Evolutionary conservation across 768 basidiomycete species (phyloP), one percentile per base, ranked within the genome.

Genomic region (Jaapia argillacea): DNA sequence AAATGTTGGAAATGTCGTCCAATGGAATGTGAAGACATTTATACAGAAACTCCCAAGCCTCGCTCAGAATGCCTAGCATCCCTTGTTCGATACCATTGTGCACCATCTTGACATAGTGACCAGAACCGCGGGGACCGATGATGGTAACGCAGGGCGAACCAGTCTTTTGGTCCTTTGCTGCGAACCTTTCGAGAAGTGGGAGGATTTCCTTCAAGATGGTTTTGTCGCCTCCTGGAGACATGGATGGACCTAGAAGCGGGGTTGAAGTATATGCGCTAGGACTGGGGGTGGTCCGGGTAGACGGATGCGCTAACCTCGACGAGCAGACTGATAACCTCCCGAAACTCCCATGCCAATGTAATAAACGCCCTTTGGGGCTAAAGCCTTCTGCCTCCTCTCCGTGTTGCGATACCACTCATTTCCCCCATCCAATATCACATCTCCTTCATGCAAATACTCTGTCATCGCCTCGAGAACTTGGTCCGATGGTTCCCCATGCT

Each of bases 61-160:
- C 51, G 36, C 39, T 42, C 33, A 51, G 43, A 21, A 47, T 37
- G 21, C 51, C 49, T 31, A 55, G 36, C 24, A 55, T 52, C 20
- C 49, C 54, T 41, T 55, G 54, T 43, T 55, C 54, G 45, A 55
- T 55, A 10, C 54, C 54, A 42, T 55, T 55, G 44, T 55, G 54
- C 39, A 51, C 46, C 54, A 55, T 53, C 50, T 55, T 53, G 16
- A 55, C 51, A 31, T 51, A 51, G 48, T 53, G 54, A 21, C 51
- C 54, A 31, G 49, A 46, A 24, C 51, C 46, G 5, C 45, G 49
- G 7, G 51, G 51, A 4, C 54, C 51, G 7, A 55, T 20, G 26
- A 41, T 46, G 28, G 47, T 42, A 3, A 52, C 51, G 36, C 53
- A 54, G 23, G 53, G 41, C 36, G 21, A 21, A 18, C 53, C 49